Percentiles rank a stretch among this genome's conserved stretches.
phyloP scores from a whole-genome alignment of 768 basidiomycete species.

The Suillus clintonianus region DNA sequence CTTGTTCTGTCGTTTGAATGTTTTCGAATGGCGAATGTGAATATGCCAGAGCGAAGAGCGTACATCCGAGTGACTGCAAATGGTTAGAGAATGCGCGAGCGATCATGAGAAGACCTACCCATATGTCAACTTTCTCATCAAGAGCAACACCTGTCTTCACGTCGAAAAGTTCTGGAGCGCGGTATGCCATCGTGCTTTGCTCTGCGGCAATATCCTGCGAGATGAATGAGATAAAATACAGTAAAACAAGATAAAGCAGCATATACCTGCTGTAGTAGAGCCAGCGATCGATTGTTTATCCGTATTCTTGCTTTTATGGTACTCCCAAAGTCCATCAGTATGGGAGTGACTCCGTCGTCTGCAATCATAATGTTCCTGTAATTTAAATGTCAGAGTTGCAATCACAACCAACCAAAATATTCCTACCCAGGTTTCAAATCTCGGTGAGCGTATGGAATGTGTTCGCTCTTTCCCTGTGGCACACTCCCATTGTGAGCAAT shows the following conservation, averaged over 20 bases:
- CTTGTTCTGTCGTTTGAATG: slow-evolving; percentile 87
- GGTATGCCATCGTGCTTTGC: slow-evolving; percentile 98
- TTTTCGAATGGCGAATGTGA: slow-evolving; percentile 97
- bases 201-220: slow-evolving; percentile 90
- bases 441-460: slow-evolving; percentile 92
- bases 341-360: slow-evolving; percentile 80
- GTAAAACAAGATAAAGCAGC: slow-evolving; percentile 9
- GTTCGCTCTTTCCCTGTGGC: slow-evolving; percentile 45
- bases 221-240: slow-evolving; percentile 2
- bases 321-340: slow-evolving; percentile 99
- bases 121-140: slow-evolving; percentile 96
- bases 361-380: slow-evolving; percentile 93
- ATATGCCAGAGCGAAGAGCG: slow-evolving; percentile 92
- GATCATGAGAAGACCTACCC: slow-evolving; percentile 59
- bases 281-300: slow-evolving; percentile 82
- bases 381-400: slow-evolving; percentile 6
- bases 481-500: slow-evolving; percentile 38
- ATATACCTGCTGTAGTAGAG: slow-evolving; percentile 83
- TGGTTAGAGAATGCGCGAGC: slow-evolving; percentile 2
- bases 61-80: slow-evolving; percentile 88
- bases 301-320: slow-evolving; percentile 81
- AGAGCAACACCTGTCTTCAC: slow-evolving; percentile 87
- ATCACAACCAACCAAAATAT: background rate
- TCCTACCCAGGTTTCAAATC: slow-evolving; percentile 95
- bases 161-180: slow-evolving; percentile 96